Evolutionary conservation across 164 flowering plant genomes (phyloP), one percentile per base, ranked within the genome.

Genomic region (Pachysandra terminalis): DNA sequence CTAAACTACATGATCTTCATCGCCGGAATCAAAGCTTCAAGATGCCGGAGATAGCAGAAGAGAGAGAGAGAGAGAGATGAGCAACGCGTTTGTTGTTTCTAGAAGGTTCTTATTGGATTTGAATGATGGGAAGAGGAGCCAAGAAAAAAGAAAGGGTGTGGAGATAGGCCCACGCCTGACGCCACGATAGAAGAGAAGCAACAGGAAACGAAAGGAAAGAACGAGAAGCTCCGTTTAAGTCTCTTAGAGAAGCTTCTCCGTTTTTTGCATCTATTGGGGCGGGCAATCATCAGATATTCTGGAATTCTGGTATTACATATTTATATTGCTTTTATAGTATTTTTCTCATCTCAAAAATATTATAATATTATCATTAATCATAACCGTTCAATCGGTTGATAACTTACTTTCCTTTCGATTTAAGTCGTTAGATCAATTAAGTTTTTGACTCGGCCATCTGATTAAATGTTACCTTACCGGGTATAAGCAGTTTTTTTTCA

Each of bases 31-130:
- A n/a, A n/a, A n/a, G 55, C 52, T 24, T 35, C 53, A n/a, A n/a
- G n/a, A n/a, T n/a, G 23, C 9, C 12, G n/a, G 14, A 22, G 22
- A 13, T 3, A 10, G 51, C 51, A 35, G 49, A n/a, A 19, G 37
- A 23, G 14, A 7, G 27, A 22, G n/a, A 22, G 51, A 45, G 51
- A 45, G 10, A 5, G 13, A 24, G 69, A 17, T 26, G 19, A 53
- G 59, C 35, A 32, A 32, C 37, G 48, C 45, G 32, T 60, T 41
- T 65, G 69, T 56, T 35, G 65, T 67, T 78, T 81, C 82, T 81
- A 81, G 81, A 81, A 81, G 69, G 62, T 81, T 81, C 84, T 32
- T 25, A 2, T 41, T 24, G 68, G 64, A 73, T 59, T 51, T 32
- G 41, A 73, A 68, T 58, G 21, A 57, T 17, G 53, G 17, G 56